Percentiles rank a stretch among this genome's conserved stretches.
These are phyloP conservation scores for Aureobasidium sp. DNA, from an alignment of 2,329 filamentous ascomycete genomes.

Conservation along the genomic window DNA sequence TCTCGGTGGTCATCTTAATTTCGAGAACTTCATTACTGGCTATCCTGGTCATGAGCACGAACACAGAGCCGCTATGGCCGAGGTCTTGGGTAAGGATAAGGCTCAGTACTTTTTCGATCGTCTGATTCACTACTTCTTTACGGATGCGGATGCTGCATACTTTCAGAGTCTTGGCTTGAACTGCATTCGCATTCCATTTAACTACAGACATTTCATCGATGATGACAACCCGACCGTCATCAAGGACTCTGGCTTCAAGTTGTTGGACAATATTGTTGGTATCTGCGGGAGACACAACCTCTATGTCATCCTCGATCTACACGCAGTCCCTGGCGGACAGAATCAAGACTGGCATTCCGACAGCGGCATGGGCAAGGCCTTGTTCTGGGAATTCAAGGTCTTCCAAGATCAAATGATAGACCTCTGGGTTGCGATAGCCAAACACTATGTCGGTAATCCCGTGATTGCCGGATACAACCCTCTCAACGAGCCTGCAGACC, in stretches of 20 bases:
- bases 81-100: slow-evolving; percentile 48
- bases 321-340: slow-evolving; percentile 41
- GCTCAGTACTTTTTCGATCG: slow-evolving; percentile 51
- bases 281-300: slow-evolving; percentile 40
- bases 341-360: slow-evolving; percentile 45
- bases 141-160: slow-evolving; percentile 50
- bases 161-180: slow-evolving; percentile 49
- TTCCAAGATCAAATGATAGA: slow-evolving; percentile 42
- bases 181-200: slow-evolving; percentile 52
- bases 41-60: slow-evolving; percentile 51
- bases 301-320: slow-evolving; percentile 44
- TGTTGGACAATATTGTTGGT: slow-evolving; percentile 41
- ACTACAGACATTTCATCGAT: slow-evolving; percentile 50
- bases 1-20: slow-evolving; percentile 30
- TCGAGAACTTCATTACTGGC: slow-evolving; percentile 56
- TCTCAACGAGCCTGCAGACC: slow-evolving; percentile 43
- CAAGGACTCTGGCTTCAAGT: slow-evolving; percentile 41
- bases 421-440: slow-evolving; percentile 41
- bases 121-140: slow-evolving; percentile 51
- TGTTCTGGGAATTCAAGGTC: slow-evolving; percentile 44
- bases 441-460: slow-evolving; percentile 35
- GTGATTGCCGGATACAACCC: slow-evolving; percentile 41
- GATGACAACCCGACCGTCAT: slow-evolving; percentile 42
- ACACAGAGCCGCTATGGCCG: slow-evolving; percentile 46
- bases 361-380: slow-evolving; percentile 32